These are phyloP conservation scores for Logfia minima DNA, from an alignment of 129 eudicot genomes.

Conservation along the genomic window DNA sequence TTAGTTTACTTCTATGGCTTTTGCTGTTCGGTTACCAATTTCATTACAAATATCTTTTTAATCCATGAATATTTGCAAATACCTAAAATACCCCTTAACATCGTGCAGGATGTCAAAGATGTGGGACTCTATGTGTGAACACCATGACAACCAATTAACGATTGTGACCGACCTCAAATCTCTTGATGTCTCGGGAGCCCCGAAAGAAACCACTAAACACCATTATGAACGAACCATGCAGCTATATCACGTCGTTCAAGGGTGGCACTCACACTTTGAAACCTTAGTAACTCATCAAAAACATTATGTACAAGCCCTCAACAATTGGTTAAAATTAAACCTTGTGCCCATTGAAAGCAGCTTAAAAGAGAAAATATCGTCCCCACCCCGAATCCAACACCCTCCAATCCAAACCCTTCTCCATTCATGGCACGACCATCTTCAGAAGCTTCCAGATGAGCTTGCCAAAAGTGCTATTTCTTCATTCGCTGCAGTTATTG, in stretches of 20 bases:
- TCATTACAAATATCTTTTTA: background rate
- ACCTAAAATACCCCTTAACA: slow-evolving; percentile 17
- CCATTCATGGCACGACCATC: slow-evolving; percentile 73
- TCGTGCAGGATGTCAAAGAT: slow-evolving; percentile 78
- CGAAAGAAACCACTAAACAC: slow-evolving; percentile 70
- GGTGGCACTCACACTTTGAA: slow-evolving; percentile 77
- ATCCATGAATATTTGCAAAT: background rate
- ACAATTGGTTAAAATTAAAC: slow-evolving; percentile 78
- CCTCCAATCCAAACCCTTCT: slow-evolving; percentile 86
- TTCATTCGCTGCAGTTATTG: slow-evolving; percentile 77
- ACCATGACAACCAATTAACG: slow-evolving; percentile 59
- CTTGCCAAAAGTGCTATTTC: slow-evolving; percentile 73
- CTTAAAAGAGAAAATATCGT: slow-evolving; percentile 76
- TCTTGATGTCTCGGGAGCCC: slow-evolving; percentile 56
- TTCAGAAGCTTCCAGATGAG: slow-evolving; percentile 94
- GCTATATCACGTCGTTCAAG: slow-evolving; percentile 64
- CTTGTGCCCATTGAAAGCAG: slow-evolving; percentile 87
- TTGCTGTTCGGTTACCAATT: background rate
- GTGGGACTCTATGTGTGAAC: slow-evolving; percentile 78
- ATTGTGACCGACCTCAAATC: slow-evolving; percentile 64
- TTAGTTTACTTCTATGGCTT: background rate
- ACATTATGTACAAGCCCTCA: slow-evolving; percentile 67
- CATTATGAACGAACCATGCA: slow-evolving; percentile 75
- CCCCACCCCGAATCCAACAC: slow-evolving; percentile 63
- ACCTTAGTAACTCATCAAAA: slow-evolving; percentile 71